These are phyloP conservation scores for Vigna angularis DNA, from an alignment of 306 rosid genomes.

Conservation along the genomic window DNA sequence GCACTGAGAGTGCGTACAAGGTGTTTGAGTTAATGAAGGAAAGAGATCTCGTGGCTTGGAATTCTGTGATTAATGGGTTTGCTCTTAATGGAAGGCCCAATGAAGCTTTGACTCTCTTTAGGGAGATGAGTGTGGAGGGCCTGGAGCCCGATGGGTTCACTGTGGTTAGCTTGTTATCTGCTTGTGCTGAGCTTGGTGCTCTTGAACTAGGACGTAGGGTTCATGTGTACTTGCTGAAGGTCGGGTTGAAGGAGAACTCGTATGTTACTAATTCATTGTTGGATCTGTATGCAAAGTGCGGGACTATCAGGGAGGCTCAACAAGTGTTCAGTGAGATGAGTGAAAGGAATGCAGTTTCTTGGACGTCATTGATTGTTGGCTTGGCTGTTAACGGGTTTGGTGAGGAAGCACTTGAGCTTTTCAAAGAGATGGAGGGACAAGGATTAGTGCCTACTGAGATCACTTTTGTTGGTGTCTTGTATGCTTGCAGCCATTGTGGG, in stretches of 20 bases:
- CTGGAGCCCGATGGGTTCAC: conserved; percentile 67
- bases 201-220: conserved; percentile 59
- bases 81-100: conserved; percentile 65
- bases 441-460: conserved; percentile 53
- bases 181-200: conserved; percentile 68
- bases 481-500: conserved; percentile 73
- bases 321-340: conserved; percentile 53
- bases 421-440: conserved; percentile 57
- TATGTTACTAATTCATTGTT: conserved; percentile 56
- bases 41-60: conserved; percentile 67
- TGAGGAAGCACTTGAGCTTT: conserved; percentile 60
- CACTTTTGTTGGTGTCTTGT: conserved; percentile 65
- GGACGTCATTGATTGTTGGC: conserved; percentile 66
- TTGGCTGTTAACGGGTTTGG: conserved; percentile 72
- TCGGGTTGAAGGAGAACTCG: conserved; percentile 52
- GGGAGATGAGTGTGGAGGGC: conserved; percentile 55
- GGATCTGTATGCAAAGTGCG: conserved; percentile 66
- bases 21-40: conserved; percentile 60
- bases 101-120: conserved; percentile 63
- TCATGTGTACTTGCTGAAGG: conserved; percentile 56
- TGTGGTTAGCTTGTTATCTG: conserved; percentile 65
- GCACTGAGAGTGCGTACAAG: conserved; percentile 53
- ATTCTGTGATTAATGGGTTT: conserved; percentile 65
- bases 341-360: conserved; percentile 54
- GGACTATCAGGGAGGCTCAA: conserved; percentile 54